Evolutionary conservation across 2,329 filamentous ascomycete genomes (phyloP).

Genomic region (Pseudocercospora vitis): DNA sequence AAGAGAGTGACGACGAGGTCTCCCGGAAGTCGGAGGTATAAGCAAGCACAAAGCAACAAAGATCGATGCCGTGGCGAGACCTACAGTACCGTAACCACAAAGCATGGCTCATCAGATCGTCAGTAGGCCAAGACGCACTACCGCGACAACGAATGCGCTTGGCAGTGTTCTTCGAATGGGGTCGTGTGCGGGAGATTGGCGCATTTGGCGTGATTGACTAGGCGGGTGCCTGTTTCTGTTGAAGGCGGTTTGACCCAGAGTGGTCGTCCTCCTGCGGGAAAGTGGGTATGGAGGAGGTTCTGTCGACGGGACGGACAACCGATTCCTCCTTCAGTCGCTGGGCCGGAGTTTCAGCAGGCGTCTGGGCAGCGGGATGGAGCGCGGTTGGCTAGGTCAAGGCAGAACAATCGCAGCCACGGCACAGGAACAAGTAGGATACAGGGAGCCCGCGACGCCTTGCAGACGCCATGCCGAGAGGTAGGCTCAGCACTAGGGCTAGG

Average conservation of each 20-base stretch:
- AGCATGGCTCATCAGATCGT: constrained; percentile 9
- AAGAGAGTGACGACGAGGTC: constrained; percentile 11
- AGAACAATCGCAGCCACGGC: constrained; percentile 3
- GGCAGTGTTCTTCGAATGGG: constrained; percentile 14
- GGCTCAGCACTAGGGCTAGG: constrained; percentile 13
- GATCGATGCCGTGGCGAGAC: constrained; percentile 8
- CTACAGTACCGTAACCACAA: constrained; percentile 6
- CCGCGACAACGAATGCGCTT: constrained; percentile 8
- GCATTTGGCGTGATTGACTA: constrained; percentile 5
- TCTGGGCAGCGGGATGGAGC: constrained; percentile 1
- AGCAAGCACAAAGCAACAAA: constrained; percentile 19
- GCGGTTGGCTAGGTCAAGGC: neutral
- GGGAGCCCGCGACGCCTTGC: constrained; percentile 2
- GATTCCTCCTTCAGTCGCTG: neutral
- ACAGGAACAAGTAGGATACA: constrained; percentile 3
- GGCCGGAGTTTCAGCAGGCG: constrained; percentile 6
- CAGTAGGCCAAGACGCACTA: constrained; percentile 22
- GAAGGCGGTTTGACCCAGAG: constrained; percentile 7
- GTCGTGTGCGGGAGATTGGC: constrained; percentile 9
- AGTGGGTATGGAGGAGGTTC: constrained; percentile 1
- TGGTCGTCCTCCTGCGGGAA: constrained; percentile 11
- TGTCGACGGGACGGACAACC: neutral
- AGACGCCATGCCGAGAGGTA: constrained; percentile 11
- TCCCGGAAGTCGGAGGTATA: constrained; percentile 14
- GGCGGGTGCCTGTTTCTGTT: constrained; percentile 7